These are phyloP conservation scores for Lachnellula hyalina DNA, from an alignment of 2,329 filamentous ascomycete genomes.

Conservation along the genomic window DNA sequence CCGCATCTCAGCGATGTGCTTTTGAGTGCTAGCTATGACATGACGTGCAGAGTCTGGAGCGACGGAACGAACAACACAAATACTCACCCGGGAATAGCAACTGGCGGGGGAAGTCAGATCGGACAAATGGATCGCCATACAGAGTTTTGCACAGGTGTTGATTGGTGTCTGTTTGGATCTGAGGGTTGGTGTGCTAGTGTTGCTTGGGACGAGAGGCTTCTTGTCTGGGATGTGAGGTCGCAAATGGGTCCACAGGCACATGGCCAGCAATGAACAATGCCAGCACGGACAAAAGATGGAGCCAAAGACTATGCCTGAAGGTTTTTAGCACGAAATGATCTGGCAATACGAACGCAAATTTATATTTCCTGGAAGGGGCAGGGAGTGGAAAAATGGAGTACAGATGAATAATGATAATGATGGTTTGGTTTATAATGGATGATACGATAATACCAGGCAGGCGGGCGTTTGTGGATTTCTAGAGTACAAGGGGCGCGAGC, in stretches of 20 bases:
- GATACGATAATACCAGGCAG: no score
- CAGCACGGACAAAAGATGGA: neutral
- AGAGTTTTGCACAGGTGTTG: constrained; percentile 92
- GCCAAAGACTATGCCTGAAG: neutral
- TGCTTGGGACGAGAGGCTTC: constrained; percentile 87
- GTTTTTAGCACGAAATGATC: neutral
- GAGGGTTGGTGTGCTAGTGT: constrained; percentile 94
- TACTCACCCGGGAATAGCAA: constrained; percentile 29
- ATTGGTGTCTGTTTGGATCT: constrained; percentile 95
- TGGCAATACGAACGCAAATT: neutral
- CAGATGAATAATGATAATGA: no score
- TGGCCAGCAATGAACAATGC: neutral
- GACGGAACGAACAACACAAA: constrained; percentile 52
- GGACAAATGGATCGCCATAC: constrained; percentile 86
- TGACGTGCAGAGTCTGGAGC: constrained; percentile 93
- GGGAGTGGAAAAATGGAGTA: no score
- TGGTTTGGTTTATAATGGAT: no score
- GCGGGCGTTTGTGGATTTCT: no score
- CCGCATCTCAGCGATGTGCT: constrained; percentile 88
- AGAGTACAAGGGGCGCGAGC: no score
- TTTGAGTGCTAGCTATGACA: constrained; percentile 90
- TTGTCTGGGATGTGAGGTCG: constrained; percentile 84
- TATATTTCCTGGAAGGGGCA: neutral
- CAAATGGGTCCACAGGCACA: constrained; percentile 41
- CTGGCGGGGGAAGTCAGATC: constrained; percentile 28